These are phyloP conservation scores for Phyllosticta capitalensis DNA, from an alignment of 2,329 filamentous ascomycete genomes.

Conservation along the genomic window DNA sequence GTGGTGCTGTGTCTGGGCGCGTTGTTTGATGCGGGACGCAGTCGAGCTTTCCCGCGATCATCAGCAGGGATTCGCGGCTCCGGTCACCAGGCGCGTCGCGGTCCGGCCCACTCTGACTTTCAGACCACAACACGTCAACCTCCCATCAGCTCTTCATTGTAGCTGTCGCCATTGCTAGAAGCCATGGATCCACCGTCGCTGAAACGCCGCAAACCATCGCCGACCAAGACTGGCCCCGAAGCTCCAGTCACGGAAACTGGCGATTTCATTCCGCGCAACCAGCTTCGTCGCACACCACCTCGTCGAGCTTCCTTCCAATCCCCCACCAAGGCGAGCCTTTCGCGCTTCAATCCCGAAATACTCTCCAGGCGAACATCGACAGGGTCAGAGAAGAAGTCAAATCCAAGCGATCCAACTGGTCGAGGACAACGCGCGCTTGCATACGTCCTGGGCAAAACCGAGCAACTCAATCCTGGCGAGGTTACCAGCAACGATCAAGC, in stretches of 20 bases:
- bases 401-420: conserved; percentile 13
- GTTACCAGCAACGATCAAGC: background rate
- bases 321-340: conserved; percentile 31
- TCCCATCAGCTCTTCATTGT: background rate
- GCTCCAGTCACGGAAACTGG: conserved; percentile 2
- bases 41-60: conserved; percentile 18
- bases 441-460: conserved; percentile 15
- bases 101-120: background rate
- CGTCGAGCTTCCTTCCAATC: conserved; percentile 29
- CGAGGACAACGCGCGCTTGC: conserved; percentile 18
- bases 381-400: conserved; percentile 7
- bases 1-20: background rate
- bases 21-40: conserved; percentile 18
- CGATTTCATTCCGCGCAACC: conserved; percentile 7
- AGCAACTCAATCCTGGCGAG: background rate
- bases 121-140: background rate
- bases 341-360: conserved; percentile 27
- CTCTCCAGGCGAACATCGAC: conserved; percentile 14
- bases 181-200: conserved; percentile 12
- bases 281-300: conserved; percentile 21
- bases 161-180: background rate
- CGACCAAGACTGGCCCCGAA: conserved; percentile 15
- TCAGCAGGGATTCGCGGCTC: conserved; percentile 15
- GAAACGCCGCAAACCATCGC: conserved; percentile 26
- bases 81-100: conserved; percentile 16